Evolutionary conservation across 2,329 filamentous ascomycete species (phyloP), one percentile per base, ranked within the genome.

Genomic region (Microcyclosporella mali): DNA sequence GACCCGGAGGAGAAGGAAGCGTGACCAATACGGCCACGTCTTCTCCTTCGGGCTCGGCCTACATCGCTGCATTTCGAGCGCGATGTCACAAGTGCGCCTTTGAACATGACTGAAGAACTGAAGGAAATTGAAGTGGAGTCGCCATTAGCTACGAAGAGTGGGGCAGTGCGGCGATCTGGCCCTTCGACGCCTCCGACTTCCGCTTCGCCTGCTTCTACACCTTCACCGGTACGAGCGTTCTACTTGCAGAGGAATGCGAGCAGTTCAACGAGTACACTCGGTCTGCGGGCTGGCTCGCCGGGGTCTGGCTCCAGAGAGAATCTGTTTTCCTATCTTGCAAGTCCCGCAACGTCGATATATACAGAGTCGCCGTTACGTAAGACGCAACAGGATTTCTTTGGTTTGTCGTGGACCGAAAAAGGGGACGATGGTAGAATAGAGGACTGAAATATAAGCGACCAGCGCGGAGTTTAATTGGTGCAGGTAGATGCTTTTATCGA

Each of bases 251-350:
- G 41, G 18, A 44, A 27, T 21, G 30, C 41, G 19, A 44, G 41
- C 28, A 44, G 41, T 25, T 44, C 36, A 8, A 44, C 41, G n/a
- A 43, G 41, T 21, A 43, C 34, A 18, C 17, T 43, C 18, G 41
- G 41, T 9, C 37, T 43, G n/a, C 14, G 41, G 15, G 16, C 16
- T 14, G 33, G 8, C 9, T 11, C 18, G 33, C 31, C n/a, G 6
- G 31, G 31, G 7, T 12, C 6, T 34, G 33, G 15, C 8, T 34
- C 33, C 6, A 14, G 33, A 18, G 15, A 34, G n/a, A 18, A 18
- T 11, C 15, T 34, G 8, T 33, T 33, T 18, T 25, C 21, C 9
- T 25, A 25, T 25, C 4, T 25, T 4, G 21, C 6, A 25, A 25
- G 21, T 25, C 21, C 21, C 4, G 21, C 21, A 9, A 4, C 9